These are phyloP conservation scores for Syzygium aqueum DNA, from an alignment of 345 rosid genomes.

Conservation along the genomic window DNA sequence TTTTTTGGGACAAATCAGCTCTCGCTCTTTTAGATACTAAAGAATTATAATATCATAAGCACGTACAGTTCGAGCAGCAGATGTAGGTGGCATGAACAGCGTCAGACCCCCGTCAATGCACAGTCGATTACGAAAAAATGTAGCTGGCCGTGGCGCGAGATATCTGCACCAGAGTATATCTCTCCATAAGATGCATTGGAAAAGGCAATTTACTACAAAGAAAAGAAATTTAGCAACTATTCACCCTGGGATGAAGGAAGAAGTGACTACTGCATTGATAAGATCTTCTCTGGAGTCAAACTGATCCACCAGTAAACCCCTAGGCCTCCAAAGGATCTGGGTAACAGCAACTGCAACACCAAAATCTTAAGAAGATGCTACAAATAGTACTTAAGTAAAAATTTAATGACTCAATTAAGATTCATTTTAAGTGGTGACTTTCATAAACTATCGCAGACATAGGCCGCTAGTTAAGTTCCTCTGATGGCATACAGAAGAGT, in stretches of 20 bases:
- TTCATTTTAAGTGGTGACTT: not conserved
- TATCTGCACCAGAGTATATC: slow-evolving; percentile 37
- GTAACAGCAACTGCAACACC: slow-evolving; percentile 80
- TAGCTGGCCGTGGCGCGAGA: slow-evolving; percentile 92
- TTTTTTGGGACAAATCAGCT: not conserved
- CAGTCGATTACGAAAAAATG: slow-evolving; percentile 70
- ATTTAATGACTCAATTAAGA: not conserved
- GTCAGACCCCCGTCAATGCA: slow-evolving; percentile 97
- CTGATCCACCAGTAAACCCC: slow-evolving; percentile 89
- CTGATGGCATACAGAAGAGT: not conserved
- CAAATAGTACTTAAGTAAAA: not conserved
- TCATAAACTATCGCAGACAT: not conserved
- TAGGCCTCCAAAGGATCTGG: slow-evolving; percentile 84
- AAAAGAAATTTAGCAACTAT: not conserved
- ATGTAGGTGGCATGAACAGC: slow-evolving; percentile 92
- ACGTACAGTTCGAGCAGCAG: slow-evolving; percentile 77
- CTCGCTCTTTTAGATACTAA: not conserved
- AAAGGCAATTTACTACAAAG: not conserved
- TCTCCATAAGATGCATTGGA: slow-evolving; percentile 7
- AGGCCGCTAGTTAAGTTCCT: not conserved
- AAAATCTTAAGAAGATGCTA: not conserved
- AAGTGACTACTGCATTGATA: slow-evolving; percentile 77
- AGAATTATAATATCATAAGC: not conserved
- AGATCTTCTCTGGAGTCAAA: slow-evolving; percentile 90
- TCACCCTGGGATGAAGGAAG: slow-evolving; percentile 93